These are phyloP conservation scores for Cutaneotrichosporon sp. DNA, from an alignment of 1,284 basidiomycete species.

Conservation along the genomic window DNA sequence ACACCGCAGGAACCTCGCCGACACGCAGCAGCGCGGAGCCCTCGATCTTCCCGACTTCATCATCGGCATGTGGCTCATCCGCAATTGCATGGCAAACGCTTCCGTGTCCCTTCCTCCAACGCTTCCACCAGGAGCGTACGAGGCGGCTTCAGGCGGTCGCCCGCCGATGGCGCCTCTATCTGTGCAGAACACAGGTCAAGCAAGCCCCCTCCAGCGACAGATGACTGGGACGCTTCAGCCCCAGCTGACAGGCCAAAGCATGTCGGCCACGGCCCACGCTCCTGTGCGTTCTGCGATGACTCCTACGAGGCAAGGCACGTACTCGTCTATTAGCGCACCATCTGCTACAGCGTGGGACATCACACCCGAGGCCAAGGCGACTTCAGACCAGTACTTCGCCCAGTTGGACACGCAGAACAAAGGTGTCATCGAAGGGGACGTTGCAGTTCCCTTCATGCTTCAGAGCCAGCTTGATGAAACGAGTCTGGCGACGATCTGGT, in stretches of 20 bases:
- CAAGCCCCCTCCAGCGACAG: slow-evolving; percentile 33
- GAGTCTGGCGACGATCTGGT: slow-evolving; percentile 89
- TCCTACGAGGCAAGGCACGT: slow-evolving; percentile 1
- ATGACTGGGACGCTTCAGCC: slow-evolving; percentile 57
- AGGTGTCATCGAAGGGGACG: slow-evolving; percentile 87
- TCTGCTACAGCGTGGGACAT: slow-evolving; percentile 69
- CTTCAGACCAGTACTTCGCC: slow-evolving; percentile 79
- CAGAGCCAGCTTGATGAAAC: slow-evolving; percentile 84
- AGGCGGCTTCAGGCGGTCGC: slow-evolving; percentile 67
- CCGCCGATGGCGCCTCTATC: slow-evolving; percentile 37
- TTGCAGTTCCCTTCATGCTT: slow-evolving; percentile 94
- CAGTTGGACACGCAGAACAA: slow-evolving; percentile 71
- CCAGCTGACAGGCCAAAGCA: slow-evolving; percentile 56
- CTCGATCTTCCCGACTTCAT: slow-evolving; percentile 92
- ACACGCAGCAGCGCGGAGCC: slow-evolving; percentile 85
- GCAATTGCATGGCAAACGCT: slow-evolving; percentile 80
- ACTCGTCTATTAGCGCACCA: not conserved
- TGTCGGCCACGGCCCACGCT: slow-evolving; percentile 15
- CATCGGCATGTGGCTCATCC: slow-evolving; percentile 92
- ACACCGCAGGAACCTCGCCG: slow-evolving; percentile 77
- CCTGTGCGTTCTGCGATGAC: slow-evolving; percentile 26
- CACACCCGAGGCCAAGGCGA: slow-evolving; percentile 74
- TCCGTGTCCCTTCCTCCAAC: slow-evolving; percentile 70
- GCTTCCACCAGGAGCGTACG: slow-evolving; percentile 88
- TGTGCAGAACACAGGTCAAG: slow-evolving; percentile 40